Evolutionary conservation across 306 rosid genomes (phyloP), one percentile per base, ranked within the genome.

Genomic region (Cicer chorassanicum): DNA sequence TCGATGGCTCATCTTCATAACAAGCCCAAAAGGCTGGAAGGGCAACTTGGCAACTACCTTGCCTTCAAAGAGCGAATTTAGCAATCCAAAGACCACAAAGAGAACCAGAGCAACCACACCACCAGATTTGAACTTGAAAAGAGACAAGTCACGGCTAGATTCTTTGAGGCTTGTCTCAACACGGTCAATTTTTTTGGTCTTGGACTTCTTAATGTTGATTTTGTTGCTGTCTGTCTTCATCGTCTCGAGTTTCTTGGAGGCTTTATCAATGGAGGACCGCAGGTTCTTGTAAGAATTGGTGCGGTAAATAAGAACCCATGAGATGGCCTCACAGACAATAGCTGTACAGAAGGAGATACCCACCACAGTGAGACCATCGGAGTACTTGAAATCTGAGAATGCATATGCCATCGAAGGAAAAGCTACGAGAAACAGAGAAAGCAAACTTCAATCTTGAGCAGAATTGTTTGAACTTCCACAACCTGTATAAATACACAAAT

Each of bases 51-150:
- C 99, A 45, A 92, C 98, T 6, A 80, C 91, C 82, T 90, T 95
- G 21, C 98, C 99, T 60, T 95, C 98, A 2, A 95, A 95, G 24
- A 95, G 90, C 0, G 99, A 95, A 78, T 95, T 95, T 48, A 95
- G 88, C 55, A 95, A 63, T 1, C 98, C 98, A 49, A 95, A 95
- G 55, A 95, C 99, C 54, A 90, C 98, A 71, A 95, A 95, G 73
- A 95, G 98, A 43, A 95, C 99, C n/a, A 95, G 73, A 1, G 99
- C 99, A 9, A 95, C 99, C 11, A 95, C 98, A 64, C 97, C 99
- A 40, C 99, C 98, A 8, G 97, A 95, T 81, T 95, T 95, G 82
- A 95, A 90, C 87, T 95, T 95, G 90, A 92, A 95, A 73, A 95
- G 90, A 11, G 98, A 92, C 77, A 95, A 80, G 62, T 95, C 98